phyloP scores from a whole-genome alignment of 1,139 yeast genomes.

The Magnusiomyces starmeri region DNA sequence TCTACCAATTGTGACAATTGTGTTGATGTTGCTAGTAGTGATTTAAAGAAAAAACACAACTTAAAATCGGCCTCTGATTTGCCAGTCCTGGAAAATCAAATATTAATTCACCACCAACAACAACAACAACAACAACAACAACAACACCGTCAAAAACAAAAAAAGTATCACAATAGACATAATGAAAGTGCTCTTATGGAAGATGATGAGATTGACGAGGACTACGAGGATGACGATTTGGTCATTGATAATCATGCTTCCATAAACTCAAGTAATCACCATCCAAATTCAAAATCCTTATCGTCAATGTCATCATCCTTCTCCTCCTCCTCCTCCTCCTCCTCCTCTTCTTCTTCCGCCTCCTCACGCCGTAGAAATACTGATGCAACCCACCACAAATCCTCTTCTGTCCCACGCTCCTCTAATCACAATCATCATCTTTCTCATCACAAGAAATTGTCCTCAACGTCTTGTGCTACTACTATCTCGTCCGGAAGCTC shows the following conservation, averaged over 20 bases:
- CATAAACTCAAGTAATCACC: no score
- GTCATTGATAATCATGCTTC: not conserved
- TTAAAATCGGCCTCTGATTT: not conserved
- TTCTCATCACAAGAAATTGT: conserved; percentile 5
- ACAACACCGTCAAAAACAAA: not conserved
- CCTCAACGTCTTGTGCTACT: not conserved
- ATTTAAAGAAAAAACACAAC: not conserved
- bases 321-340: conserved; percentile 10
- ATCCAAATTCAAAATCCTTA: not conserved
- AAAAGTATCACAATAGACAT: not conserved
- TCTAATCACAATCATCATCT: conserved; percentile 11
- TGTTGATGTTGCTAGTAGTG: no score
- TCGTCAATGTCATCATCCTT: not conserved
- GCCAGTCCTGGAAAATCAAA: no score
- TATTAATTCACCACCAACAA: no score
- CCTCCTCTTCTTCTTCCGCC: conserved; percentile 11
- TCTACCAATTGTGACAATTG: not conserved
- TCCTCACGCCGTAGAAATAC: conserved; percentile 3
- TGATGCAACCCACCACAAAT: conserved; percentile 3
- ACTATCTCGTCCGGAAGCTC: no score
- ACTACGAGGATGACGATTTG: not conserved
- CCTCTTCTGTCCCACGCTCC: conserved; percentile 12
- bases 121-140: not conserved
- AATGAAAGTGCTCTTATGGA: not conserved
- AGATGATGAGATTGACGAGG: not conserved